Evolutionary conservation across 2,329 filamentous ascomycete genomes (phyloP), one percentile per base, ranked within the genome.

Genomic region (Colletotrichum sp.): DNA sequence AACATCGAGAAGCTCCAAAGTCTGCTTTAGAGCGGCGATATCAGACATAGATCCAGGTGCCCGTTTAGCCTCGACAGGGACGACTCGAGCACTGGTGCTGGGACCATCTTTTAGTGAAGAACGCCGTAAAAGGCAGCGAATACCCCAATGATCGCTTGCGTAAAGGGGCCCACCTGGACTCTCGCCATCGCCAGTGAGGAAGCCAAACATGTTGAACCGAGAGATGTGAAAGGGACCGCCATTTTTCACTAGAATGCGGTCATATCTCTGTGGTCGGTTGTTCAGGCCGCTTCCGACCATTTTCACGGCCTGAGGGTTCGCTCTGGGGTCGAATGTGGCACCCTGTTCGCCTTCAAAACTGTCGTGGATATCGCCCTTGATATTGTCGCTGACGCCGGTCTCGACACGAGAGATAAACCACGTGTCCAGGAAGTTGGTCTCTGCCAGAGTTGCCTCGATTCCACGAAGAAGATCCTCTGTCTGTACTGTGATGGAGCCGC

Each of bases 251-350:
- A 93, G 82, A 60, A 94, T 92, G 39, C 92, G 87, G 79, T 94
- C 92, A 76, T 94, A 94, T 64, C 93, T 85, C 79, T 94, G 92
- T 3, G 93, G 92, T 24, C 91, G 86, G 78, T 88, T 88, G 64
- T 90, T 87, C 63, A 85, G 82, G 2, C 87, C 87, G 62, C 81
- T 84, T 5, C 85, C 86, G 2, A 89, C 87, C 5, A 88, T 88
- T 13, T 86, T 84, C 2, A 88, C 87, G 5, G 92, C 92, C 15
- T 93, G 85, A 1, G 82, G 81, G 78, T 94, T 94, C 8, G 83
- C 83, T 3, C 83, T 83, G 1, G 92, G 92, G 79, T 94, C 89
- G 80, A 93, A 94, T 0, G 93, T 94, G 5, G 92, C 91, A 2
- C 92, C 92, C 76, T 91, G 87, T 80, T 94, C 92, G 3, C 92